Base-by-base conservation (phyloP, 148 eudicot genomes). In the Vaccinium macrocarpon region DNA sequence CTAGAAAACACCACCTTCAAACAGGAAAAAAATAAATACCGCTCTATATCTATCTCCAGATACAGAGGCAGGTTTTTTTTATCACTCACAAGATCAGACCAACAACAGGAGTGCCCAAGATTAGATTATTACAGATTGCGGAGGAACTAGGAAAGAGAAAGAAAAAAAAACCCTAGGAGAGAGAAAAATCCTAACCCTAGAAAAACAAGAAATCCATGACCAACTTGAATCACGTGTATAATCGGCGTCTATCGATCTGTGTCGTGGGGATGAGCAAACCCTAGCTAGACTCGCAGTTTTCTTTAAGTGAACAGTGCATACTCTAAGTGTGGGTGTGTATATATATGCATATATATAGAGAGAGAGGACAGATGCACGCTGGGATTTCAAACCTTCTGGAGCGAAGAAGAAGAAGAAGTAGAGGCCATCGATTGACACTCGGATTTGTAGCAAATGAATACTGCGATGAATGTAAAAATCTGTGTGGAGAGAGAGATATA, bases 311-410 rank as follows among this genome's bases (percentile, higher is more conserved):
- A 56, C 16, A 19, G 14, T 16, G 59, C 15, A 56, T 56, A 16
- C 59, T 56, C 59, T 32, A 56, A 4, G 18, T 19, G 59, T 14
- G 38, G 38, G 38, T 35, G 59, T 56, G 59, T 9, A 81, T 68
- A 49, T 38, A 6, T 51, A 51, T 56, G 59, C 14, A 16, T 42
- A 5, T 42, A 42, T 42, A 42, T 42, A 42, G 0, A 42, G 6
- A 42, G 46, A 42, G 19, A 56, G 21, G 18, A 55, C 19, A 56
- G 59, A 56, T 56, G 59, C 59, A 38, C 71, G 16, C 46, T 4
- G 46, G 25, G 29, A 66, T 66, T 68, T n/a, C 84, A 66, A 70
- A 82, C 84, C 84, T 82, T 82, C 23, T 50, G 61, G 77, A 35
- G 35, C 53, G 79, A 55, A 52, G 68, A 71, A 50, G 50, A 29